Conservation (phyloP, 352 stramenopile species). For the Pythium apleroticum region DNA sequence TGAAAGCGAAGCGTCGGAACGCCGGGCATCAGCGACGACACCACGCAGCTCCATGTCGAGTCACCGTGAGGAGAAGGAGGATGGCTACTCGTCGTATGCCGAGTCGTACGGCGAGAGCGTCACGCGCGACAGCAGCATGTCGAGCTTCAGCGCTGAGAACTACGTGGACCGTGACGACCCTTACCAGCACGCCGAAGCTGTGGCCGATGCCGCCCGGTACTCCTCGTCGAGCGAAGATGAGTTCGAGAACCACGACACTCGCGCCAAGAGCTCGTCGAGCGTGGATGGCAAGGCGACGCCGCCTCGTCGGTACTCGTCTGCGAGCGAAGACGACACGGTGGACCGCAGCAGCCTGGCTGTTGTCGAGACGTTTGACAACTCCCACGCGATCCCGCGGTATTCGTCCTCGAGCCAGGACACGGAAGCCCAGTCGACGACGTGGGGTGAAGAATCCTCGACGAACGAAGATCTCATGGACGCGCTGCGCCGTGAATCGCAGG, state of each 20-base stretch:
- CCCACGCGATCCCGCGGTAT: conserved; percentile 8
- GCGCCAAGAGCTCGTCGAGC: not conserved
- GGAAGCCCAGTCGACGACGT: conserved; percentile 17
- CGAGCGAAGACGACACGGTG: conserved; percentile 26
- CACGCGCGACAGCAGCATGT: conserved; percentile 20
- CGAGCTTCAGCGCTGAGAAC: conserved; percentile 16
- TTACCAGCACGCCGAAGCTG: conserved; percentile 18
- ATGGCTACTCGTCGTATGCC: conserved; percentile 10
- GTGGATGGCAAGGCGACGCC: conserved; percentile 3
- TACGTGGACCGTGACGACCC: conserved; percentile 21
- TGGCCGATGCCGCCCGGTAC: conserved; percentile 23
- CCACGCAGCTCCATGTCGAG: conserved; percentile 16
- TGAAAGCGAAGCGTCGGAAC: not conserved
- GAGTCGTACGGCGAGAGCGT: conserved; percentile 18
- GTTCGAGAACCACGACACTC: conserved; percentile 6
- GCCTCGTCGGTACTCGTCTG: conserved; percentile 19
- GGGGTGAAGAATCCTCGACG: conserved; percentile 19
- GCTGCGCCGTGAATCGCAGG: conserved; percentile 19
- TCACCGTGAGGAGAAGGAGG: not conserved
- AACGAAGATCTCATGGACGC: conserved; percentile 22
- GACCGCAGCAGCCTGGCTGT: conserved; percentile 22
- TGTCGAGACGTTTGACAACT: conserved; percentile 6
- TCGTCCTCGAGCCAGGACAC: conserved; percentile 14
- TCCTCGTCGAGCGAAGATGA: conserved; percentile 24
- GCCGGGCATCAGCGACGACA: not conserved